Evolutionary conservation across 495 filamentous ascomycete genomes (phyloP).

Genomic region (Aspergillus bertholletiae): DNA sequence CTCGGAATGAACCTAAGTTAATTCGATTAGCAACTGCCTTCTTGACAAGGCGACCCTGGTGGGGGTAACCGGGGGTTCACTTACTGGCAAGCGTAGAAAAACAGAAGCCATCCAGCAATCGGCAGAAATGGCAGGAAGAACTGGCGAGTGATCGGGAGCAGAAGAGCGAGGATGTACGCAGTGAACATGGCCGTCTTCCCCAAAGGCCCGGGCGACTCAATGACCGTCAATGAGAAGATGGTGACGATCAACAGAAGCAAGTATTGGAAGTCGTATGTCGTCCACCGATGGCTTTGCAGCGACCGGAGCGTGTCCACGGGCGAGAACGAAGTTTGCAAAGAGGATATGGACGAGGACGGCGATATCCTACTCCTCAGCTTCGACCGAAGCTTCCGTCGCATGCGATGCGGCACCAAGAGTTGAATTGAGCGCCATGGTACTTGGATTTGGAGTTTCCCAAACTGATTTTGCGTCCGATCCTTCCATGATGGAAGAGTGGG

Average conservation of each 20-base stretch:
- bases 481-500: slow-evolving; percentile 46
- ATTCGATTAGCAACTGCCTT: slow-evolving; percentile 15
- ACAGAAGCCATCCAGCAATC: slow-evolving; percentile 77
- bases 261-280: slow-evolving; percentile 83
- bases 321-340: slow-evolving; percentile 78
- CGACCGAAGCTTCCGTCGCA: slow-evolving; percentile 69
- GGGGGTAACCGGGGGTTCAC: slow-evolving; percentile 25
- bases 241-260: slow-evolving; percentile 65
- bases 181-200: slow-evolving; percentile 66
- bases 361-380: slow-evolving; percentile 69
- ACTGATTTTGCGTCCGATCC: slow-evolving; percentile 46
- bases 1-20: slow-evolving; percentile 71
- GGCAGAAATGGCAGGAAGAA: slow-evolving; percentile 87
- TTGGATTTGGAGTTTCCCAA: slow-evolving; percentile 47
- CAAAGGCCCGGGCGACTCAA: slow-evolving; percentile 68
- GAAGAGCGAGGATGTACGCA: slow-evolving; percentile 63
- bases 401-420: slow-evolving; percentile 61
- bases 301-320: slow-evolving; percentile 67
- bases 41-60: neutral
- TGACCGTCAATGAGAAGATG: slow-evolving; percentile 78
- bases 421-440: slow-evolving; percentile 50
- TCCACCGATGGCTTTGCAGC: slow-evolving; percentile 76
- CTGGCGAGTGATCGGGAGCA: slow-evolving; percentile 84
- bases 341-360: slow-evolving; percentile 66
- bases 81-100: slow-evolving; percentile 90